Evolutionary conservation across 306 rosid species (phyloP).

Genomic region (Pterocarpus macrocarpus): DNA sequence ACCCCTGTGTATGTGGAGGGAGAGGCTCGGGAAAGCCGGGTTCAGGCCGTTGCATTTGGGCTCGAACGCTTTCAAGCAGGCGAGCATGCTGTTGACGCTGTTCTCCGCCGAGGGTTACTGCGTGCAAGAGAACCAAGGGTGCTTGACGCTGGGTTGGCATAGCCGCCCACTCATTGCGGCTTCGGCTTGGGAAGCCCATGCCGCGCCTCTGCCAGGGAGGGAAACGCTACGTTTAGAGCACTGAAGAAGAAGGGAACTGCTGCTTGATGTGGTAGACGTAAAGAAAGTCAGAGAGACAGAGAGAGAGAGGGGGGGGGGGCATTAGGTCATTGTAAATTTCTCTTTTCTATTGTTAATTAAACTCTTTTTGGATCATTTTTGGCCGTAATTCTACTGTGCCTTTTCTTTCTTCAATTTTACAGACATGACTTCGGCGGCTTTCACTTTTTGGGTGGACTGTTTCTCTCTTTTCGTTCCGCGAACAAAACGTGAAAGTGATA

Average conservation of each 20-base stretch:
- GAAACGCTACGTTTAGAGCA: conserved; percentile 41
- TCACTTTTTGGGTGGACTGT: background rate
- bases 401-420: background rate
- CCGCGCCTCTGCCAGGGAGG: background rate
- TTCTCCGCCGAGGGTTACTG: conserved; percentile 87
- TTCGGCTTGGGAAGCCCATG: conserved; percentile 80
- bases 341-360: background rate
- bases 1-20: conserved; percentile 74
- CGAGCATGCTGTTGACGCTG: conserved; percentile 80
- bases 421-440: background rate
- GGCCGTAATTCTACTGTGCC: background rate
- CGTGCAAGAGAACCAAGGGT: conserved; percentile 84
- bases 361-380: background rate
- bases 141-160: conserved; percentile 92
- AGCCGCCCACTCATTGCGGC: conserved; percentile 87
- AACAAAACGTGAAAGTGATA: conserved; percentile 6
- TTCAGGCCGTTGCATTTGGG: conserved; percentile 69
- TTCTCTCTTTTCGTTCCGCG: background rate
- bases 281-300: no score
- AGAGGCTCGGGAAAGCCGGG: conserved; percentile 74
- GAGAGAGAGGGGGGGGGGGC: no score
- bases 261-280: background rate
- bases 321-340: conserved; percentile 45
- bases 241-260: background rate
- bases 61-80: conserved; percentile 89